Evolutionary conservation across 306 rosid species (phyloP), one percentile per base, ranked within the genome.

Genomic region (Lathyrus aphaca): DNA sequence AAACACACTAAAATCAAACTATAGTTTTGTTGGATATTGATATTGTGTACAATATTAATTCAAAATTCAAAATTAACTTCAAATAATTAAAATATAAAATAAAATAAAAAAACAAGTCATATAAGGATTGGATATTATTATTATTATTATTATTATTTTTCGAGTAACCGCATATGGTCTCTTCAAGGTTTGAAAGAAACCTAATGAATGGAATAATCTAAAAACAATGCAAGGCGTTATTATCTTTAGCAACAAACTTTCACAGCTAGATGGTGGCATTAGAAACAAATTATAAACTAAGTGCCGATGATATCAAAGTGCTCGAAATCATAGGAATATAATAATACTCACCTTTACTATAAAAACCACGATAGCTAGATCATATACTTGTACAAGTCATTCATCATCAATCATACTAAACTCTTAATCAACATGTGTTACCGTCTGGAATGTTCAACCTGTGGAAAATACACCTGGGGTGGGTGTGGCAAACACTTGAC

Each of bases 401-500:
- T 42, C 58, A 30, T 14, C 66, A 66, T 21, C 53, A 3, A 14
- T 10, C 2, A 49, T 6, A 13, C 17, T 32, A n/a, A 39, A 39
- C 15, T 40, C n/a, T 66, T 18, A 6, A 62, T 18, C 7, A 81
- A 11, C 39, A 86, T 86, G 96, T 87, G 96, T 55, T 86, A 65
- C 15, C 67, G 43, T 18, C 79, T 87, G 2, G 86, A 80, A 0
- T 87, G 96, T 61, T 70, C 29, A 39, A 78, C 9, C 1, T 87
- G 94, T 29, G 84, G 85, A 6, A 84, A 60, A 18, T 54, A 62
- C 19, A 35, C 77, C 0, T 87, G 96, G 88, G 89, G 85, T 0
- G 91, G 94, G 1, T 87, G 96, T 51, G 91, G 91, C 0, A 63
- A 60, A 16, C 96, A 86, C 72, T 56, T 87, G 63, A 12, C 15